Evolutionary conservation across 2,329 filamentous ascomycete genomes (phyloP).

Genomic region (Colletotrichum sp.): DNA sequence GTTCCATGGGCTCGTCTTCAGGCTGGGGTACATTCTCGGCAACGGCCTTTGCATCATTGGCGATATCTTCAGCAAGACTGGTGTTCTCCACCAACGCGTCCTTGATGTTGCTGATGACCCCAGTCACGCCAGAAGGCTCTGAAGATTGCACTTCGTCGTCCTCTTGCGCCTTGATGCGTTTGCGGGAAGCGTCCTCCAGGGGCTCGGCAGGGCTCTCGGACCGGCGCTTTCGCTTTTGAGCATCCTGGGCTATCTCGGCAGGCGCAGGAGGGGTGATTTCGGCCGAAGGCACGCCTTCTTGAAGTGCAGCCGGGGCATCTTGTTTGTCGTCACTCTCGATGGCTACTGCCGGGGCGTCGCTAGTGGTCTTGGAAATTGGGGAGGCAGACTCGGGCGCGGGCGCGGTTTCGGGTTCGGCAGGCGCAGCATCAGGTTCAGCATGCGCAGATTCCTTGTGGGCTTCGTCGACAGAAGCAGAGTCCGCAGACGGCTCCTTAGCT

Average conservation of each 20-base stretch:
- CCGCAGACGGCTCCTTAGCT: constrained; percentile 16
- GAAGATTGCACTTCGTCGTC: background rate
- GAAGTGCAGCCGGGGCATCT: background rate
- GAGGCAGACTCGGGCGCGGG: background rate
- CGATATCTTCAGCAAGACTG: constrained; percentile 10
- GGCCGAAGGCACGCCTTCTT: background rate
- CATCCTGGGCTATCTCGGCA: constrained; percentile 47
- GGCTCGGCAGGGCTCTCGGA: constrained; percentile 66
- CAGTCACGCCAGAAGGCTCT: background rate
- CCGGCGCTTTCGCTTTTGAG: constrained; percentile 70
- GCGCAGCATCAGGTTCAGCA: background rate
- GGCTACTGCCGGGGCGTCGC: background rate
- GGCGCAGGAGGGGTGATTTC: constrained; percentile 14
- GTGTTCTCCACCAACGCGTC: background rate
- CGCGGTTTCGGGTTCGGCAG: background rate
- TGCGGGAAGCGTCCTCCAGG: constrained; percentile 56
- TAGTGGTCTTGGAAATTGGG: background rate
- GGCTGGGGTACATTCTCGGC: background rate
- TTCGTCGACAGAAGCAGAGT: background rate
- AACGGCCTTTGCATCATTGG: constrained; percentile 4
- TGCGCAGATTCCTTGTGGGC: background rate
- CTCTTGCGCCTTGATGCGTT: constrained; percentile 55
- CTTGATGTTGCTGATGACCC: background rate
- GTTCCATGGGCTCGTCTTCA: background rate
- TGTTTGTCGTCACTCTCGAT: background rate